Conservation (phyloP, 305 asterid species). For the Plantago rigida region DNA sequence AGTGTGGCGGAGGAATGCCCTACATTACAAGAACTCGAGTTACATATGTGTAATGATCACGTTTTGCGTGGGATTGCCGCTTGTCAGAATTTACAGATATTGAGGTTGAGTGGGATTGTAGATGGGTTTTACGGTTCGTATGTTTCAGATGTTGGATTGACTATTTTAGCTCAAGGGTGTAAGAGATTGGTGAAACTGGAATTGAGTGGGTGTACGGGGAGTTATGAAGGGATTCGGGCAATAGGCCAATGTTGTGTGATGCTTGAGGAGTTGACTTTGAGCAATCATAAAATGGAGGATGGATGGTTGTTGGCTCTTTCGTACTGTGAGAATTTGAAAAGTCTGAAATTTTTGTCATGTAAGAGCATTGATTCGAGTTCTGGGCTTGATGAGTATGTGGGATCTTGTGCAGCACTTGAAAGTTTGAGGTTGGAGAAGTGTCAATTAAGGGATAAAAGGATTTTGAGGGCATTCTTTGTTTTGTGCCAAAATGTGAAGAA, state of each 20-base stretch:
- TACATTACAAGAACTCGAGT: constrained; percentile 55
- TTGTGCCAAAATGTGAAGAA: constrained; percentile 46
- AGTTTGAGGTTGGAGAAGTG: constrained; percentile 60
- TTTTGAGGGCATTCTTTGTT: constrained; percentile 48
- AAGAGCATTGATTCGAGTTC: constrained; percentile 44
- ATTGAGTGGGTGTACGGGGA: constrained; percentile 58
- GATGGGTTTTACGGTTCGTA: constrained; percentile 47
- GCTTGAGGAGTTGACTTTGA: constrained; percentile 62
- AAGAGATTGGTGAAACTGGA: constrained; percentile 60
- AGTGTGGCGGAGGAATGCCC: constrained; percentile 63
- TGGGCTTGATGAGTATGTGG: constrained; percentile 39
- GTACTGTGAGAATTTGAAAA: constrained; percentile 51
- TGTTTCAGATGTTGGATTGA: constrained; percentile 65
- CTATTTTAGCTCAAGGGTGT: constrained; percentile 74
- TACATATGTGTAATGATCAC: constrained; percentile 58
- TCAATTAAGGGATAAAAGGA: constrained; percentile 49
- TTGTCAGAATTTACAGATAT: constrained; percentile 48
- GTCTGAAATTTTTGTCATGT: constrained; percentile 57
- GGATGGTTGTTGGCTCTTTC: constrained; percentile 76
- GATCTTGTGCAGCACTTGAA: constrained; percentile 43
- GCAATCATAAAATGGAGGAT: constrained; percentile 64
- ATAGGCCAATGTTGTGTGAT: constrained; percentile 69
- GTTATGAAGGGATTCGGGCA: constrained; percentile 67
- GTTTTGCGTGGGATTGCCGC: constrained; percentile 68
- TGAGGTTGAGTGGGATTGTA: constrained; percentile 48